phyloP scores from a whole-genome alignment of 345 rosid species.

The Fremontodendron californicum region DNA sequence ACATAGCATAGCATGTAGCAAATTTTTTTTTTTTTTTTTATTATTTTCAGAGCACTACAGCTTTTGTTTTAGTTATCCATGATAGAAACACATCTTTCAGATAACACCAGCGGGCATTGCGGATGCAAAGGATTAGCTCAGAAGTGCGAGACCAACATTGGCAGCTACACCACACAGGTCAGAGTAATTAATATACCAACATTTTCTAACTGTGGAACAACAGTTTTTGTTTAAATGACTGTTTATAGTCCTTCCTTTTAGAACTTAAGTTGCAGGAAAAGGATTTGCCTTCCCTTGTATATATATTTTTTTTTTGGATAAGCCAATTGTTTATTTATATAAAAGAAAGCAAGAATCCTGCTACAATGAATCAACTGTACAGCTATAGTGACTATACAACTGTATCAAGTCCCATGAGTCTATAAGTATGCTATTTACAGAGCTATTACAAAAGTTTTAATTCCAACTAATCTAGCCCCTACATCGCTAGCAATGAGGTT shows the following conservation, averaged over 20 bases:
- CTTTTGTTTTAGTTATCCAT: conserved; percentile 33
- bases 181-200: too few species aligned
- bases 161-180: background rate
- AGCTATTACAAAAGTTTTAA: too few species aligned
- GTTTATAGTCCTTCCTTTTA: background rate
- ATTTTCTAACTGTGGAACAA: background rate
- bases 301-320: too few species aligned
- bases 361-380: too few species aligned
- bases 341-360: too few species aligned
- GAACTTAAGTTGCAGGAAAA: background rate
- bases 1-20: background rate
- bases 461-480: too few species aligned
- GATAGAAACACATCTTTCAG: conserved; percentile 59
- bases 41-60: too few species aligned
- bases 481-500: too few species aligned
- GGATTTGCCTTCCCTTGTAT: background rate
- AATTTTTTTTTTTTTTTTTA: background rate
- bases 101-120: conserved; percentile 83
- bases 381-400: too few species aligned
- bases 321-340: too few species aligned
- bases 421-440: too few species aligned
- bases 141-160: background rate
- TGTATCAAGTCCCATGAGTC: too few species aligned
- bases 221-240: background rate
- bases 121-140: conserved; percentile 70